Base-by-base conservation (phyloP, 192 early-diverging fungal species). In the Coemansia aciculifera region DNA sequence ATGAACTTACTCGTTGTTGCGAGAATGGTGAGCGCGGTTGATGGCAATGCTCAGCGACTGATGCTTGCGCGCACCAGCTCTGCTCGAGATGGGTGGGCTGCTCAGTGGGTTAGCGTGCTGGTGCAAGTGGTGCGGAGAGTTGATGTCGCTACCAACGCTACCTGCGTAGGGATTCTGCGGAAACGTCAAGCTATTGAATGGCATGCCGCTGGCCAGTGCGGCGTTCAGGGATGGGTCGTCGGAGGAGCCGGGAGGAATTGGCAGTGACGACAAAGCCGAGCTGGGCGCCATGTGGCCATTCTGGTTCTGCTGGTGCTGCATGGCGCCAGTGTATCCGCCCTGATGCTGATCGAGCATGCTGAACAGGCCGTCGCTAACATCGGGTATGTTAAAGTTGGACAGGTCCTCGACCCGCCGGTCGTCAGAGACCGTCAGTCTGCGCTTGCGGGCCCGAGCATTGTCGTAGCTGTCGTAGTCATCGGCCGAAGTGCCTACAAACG, bases 21-120 rank as follows among this genome's bases (percentile, higher is more conserved):
- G 54, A 57, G 54, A 54, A 49, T 31, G 44, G 38, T 61, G 46
- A 31, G 49, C 51, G 49, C 71, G 74, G 48, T 59, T 63, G 56
- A 83, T 63, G 64, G 75, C 72, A 17, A 83, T 71, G 72, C 72
- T 76, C 36, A 83, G 72, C 67, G 80, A 74, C 75, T 83, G 80
- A 24, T 66, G 75, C 63, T 74, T 74, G 29, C 80, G 68, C 11
- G 29, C 54, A 11, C 54, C 54, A n/a, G 59, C 59, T 59, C 72
- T 68, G 59, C 56, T 57, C 9, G 65, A 23, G 27, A 31, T 10
- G 31, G 51, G 59, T 23, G 80, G 68, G 37, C 75, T 74, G 59
- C 67, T 52, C 61, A 68, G 67, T 37, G 64, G 38, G 38, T 66
- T 71, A 24, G 37, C 34, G 13, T 43, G 31, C 43, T 40, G 36